Percentiles rank a stretch among this genome's conserved stretches.
Conservation (phyloP, 2,329 filamentous ascomycete genomes). For the Onygenales sp. region DNA sequence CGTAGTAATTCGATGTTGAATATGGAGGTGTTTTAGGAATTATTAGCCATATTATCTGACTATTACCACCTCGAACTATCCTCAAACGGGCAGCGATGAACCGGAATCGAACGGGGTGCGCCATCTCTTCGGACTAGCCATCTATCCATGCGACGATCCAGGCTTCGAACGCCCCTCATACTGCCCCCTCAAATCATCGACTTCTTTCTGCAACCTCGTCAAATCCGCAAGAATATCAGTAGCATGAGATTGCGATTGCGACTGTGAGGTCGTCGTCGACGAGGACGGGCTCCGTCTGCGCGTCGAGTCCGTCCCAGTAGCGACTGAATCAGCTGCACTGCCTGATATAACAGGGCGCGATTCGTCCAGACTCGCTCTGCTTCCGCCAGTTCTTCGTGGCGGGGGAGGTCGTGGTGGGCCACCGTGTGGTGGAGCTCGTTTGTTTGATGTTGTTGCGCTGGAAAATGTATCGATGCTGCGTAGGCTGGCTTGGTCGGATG, state of each 20-base stretch:
- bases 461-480: constrained; percentile 5
- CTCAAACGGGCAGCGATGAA: no score
- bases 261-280: neutral
- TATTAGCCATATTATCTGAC: no score
- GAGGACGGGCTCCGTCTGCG: neutral
- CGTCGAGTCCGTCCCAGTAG: constrained; percentile 19
- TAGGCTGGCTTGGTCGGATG: constrained; percentile 2
- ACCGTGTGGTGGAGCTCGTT: constrained; percentile 11
- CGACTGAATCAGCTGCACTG: neutral
- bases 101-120: no score
- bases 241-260: constrained; percentile 23
- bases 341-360: constrained; percentile 18
- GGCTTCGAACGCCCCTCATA: constrained; percentile 21
- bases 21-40: no score
- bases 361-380: constrained; percentile 20
- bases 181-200: constrained; percentile 48
- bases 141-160: no score
- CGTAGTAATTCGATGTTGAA: no score
- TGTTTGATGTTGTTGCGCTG: constrained; percentile 1
- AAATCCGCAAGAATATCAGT: constrained; percentile 63
- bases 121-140: no score
- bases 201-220: constrained; percentile 61
- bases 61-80: no score
- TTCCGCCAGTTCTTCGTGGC: constrained; percentile 33
- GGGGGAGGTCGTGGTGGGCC: constrained; percentile 38